Evolutionary conservation across 352 stramenopile genomes (phyloP).

Genomic region (Pythium biforme): DNA sequence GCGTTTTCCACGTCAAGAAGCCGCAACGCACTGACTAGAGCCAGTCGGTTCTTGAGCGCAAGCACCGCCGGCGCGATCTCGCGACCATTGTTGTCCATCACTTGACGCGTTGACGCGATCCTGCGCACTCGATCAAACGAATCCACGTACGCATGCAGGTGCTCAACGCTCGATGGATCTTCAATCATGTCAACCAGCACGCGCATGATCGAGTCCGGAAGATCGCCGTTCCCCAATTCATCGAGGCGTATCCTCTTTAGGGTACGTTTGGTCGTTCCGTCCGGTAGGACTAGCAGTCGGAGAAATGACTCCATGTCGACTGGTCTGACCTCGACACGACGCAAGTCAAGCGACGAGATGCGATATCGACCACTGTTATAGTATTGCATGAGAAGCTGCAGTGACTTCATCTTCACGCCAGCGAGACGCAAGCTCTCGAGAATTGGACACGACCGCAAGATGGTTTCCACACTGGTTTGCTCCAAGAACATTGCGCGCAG

Average conservation of each 20-base stretch:
- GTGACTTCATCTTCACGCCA: background rate
- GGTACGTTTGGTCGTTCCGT: background rate
- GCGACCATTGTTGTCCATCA: too few relatives aligned
- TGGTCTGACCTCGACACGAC: background rate
- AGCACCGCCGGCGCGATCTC: background rate
- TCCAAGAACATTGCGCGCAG: background rate
- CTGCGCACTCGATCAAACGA: background rate
- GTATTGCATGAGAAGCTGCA: background rate
- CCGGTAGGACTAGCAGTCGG: background rate
- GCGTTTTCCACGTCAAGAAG: background rate
- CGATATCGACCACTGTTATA: background rate
- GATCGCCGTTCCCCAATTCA: background rate
- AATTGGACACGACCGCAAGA: background rate
- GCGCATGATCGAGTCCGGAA: background rate
- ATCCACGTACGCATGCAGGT: background rate
- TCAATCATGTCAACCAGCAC: background rate
- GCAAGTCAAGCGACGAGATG: slow-evolving; percentile 3
- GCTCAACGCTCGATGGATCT: background rate
- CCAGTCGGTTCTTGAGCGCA: background rate
- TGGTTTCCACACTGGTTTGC: background rate
- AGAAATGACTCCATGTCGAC: background rate
- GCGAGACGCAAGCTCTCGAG: slow-evolving; percentile 2
- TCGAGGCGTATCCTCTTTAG: slow-evolving; percentile 1
- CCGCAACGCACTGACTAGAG: slow-evolving; percentile 6
- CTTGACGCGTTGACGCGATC: background rate